Base-by-base conservation (phyloP, 2,329 filamentous ascomycete species). In the Hypoxylon sp. region DNA sequence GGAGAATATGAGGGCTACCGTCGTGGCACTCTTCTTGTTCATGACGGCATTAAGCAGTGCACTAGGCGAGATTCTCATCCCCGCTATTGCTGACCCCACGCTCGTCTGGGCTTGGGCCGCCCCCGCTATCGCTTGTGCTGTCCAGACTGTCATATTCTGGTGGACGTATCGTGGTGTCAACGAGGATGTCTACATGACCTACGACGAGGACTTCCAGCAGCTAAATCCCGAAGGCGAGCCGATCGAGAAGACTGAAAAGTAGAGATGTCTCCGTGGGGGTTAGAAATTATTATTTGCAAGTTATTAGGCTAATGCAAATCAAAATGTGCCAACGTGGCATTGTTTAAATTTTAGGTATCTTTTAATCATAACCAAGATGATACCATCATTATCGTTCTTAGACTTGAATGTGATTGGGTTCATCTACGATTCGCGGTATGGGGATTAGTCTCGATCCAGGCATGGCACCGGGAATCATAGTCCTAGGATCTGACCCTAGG, bases 1-100 rank as follows among this genome's bases (percentile, higher is more conserved):
- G 2, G 78, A 78, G 45, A 79, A 81, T 63, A 87, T 89, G 84
- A 78, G 81, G 63, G 79, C 78, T 2, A 78, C 81, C 9, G 78
- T 85, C 19, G 75, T 81, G 62, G 76, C 81, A 0, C 71, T 85
- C 51, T 81, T 76, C 60, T 70, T 84, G 6, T 75, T 85, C 56
- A 84, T 80, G 59, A 82, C 78, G 47, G 82, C 82, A 0, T 73
- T 86, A 54, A 80, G 79, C 3, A 76, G 76, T 26, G 81, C 81
- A 2, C 60, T 79, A 5, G 73, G 73, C 19, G 70, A 77, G 57
- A 74, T 75, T 0, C 56, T 78, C 15, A 68, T 73, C 15, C 73
- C 75, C 0, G 64, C 71, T 1, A 72, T 74, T 4, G 57, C 53
- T n/a, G 75, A 79, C 55, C 76, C 76, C 0, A 63, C 69, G 4